Percentiles rank a stretch among this genome's conserved stretches.
Conservation (phyloP, 1,284 basidiomycete species). For the Puccinia hordei region DNA sequence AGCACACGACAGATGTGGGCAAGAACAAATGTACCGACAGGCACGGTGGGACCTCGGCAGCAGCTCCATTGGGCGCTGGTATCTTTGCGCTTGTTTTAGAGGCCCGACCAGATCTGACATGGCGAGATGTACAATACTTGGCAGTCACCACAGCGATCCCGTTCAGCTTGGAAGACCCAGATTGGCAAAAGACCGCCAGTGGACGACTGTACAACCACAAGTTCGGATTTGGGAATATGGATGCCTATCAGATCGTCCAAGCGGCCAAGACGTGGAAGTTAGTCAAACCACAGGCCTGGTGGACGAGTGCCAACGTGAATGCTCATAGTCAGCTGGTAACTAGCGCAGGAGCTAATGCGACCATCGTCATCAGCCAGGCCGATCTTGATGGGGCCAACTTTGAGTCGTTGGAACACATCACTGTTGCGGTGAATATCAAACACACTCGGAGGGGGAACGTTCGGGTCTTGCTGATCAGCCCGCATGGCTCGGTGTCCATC, state of each 20-base stretch:
- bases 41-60: constrained; percentile 96
- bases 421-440: constrained; percentile 86
- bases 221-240: constrained; percentile 89
- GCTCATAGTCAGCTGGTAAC: constrained; percentile 63
- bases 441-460: constrained; percentile 87
- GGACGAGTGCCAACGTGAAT: constrained; percentile 52
- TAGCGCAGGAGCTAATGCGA: constrained; percentile 69
- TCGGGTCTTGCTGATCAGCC: constrained; percentile 83
- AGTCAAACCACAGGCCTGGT: constrained; percentile 94
- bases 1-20: constrained; percentile 94
- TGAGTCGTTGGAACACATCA: constrained; percentile 87
- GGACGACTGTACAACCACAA: constrained; percentile 91
- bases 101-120: constrained; percentile 85
- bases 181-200: constrained; percentile 83
- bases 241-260: constrained; percentile 79
- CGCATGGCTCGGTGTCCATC: constrained; percentile 81
- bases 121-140: constrained; percentile 95
- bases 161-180: constrained; percentile 81
- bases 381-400: constrained; percentile 77
- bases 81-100: constrained; percentile 84
- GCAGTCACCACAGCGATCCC: constrained; percentile 75
- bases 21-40: constrained; percentile 76
- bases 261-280: constrained; percentile 79
- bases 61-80: constrained; percentile 90
- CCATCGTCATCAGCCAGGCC: constrained; percentile 71